These are phyloP conservation scores for Nissolia schottii DNA, from an alignment of 306 rosid genomes.

Conservation along the genomic window DNA sequence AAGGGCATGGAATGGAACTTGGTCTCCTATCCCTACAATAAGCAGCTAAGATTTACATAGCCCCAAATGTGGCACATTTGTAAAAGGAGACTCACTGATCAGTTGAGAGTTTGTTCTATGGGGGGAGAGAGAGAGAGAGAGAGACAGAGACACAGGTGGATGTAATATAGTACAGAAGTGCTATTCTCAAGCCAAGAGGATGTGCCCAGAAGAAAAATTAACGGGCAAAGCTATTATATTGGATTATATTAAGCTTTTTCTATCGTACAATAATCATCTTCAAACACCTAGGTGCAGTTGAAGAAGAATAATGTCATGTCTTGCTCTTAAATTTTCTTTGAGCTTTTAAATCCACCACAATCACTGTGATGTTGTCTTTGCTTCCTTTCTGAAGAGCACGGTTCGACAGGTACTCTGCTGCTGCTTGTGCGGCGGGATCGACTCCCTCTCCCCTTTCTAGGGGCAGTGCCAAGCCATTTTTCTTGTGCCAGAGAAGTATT, in stretches of 20 bases:
- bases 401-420: slow-evolving; percentile 72
- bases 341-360: slow-evolving; percentile 84
- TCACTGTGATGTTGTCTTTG: slow-evolving; percentile 75
- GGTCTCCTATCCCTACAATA: slow-evolving; percentile 33
- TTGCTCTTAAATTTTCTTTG: slow-evolving; percentile 82
- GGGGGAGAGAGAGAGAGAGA: slow-evolving; percentile 20
- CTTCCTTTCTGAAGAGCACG: slow-evolving; percentile 87
- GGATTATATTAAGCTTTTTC: slow-evolving; percentile 29
- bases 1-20: slow-evolving; percentile 24
- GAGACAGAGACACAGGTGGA: slow-evolving; percentile 18
- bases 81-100: slow-evolving; percentile 35
- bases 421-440: slow-evolving; percentile 92
- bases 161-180: slow-evolving; percentile 45
- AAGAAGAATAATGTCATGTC: slow-evolving; percentile 37
- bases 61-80: slow-evolving; percentile 38
- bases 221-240: slow-evolving; percentile 51
- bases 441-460: slow-evolving; percentile 59
- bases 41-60: slow-evolving; percentile 59
- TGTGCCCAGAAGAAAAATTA: slow-evolving; percentile 55
- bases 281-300: slow-evolving; percentile 10
- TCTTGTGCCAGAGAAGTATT: slow-evolving; percentile 81
- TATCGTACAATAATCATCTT: slow-evolving; percentile 22
- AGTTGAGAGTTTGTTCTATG: slow-evolving; percentile 25
- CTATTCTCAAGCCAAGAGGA: slow-evolving; percentile 37
- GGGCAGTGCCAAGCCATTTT: slow-evolving; percentile 53